Conservation (phyloP, 495 filamentous ascomycete species). For the Hypoxylon fuscum region DNA sequence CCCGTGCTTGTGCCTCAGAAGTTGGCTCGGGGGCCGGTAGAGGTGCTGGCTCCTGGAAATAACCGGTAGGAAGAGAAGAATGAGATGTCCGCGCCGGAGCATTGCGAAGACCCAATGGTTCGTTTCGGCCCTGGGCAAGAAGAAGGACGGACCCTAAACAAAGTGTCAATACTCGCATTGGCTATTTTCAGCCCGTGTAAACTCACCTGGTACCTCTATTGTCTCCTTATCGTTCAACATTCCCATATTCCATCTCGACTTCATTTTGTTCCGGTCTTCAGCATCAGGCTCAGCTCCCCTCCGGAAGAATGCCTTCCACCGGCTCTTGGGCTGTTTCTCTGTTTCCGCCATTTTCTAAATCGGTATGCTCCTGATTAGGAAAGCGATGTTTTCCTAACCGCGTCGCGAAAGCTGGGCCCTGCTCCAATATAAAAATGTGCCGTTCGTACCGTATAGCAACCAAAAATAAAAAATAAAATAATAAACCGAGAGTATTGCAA, state of each 20-base stretch:
- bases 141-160: slow-evolving; percentile 81
- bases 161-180: slow-evolving; percentile 8
- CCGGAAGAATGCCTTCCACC: slow-evolving; percentile 25
- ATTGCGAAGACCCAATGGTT: slow-evolving; percentile 81
- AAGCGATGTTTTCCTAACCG: neutral
- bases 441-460: too few relatives aligned
- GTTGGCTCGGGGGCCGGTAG: slow-evolving; percentile 19
- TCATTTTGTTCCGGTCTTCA: slow-evolving; percentile 14
- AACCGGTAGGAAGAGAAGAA: slow-evolving; percentile 75
- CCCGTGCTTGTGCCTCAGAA: too few relatives aligned
- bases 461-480: too few relatives aligned
- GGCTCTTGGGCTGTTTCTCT: slow-evolving; percentile 5
- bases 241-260: slow-evolving; percentile 75
- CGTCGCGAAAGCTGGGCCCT: too few relatives aligned
- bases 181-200: slow-evolving; percentile 2
- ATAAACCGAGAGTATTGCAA: too few relatives aligned
- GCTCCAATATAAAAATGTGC: too few relatives aligned
- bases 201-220: slow-evolving; percentile 89
- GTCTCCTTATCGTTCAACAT: slow-evolving; percentile 84
- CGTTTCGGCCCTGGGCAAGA: slow-evolving; percentile 77
- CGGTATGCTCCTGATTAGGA: too few relatives aligned
- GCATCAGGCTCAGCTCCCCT: slow-evolving; percentile 12
- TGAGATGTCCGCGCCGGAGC: slow-evolving; percentile 77
- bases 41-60: slow-evolving; percentile 48
- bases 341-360: slow-evolving; percentile 22